phyloP scores from a whole-genome alignment of 2,329 filamentous ascomycete species.

The Fragosphaeria purpurea region DNA sequence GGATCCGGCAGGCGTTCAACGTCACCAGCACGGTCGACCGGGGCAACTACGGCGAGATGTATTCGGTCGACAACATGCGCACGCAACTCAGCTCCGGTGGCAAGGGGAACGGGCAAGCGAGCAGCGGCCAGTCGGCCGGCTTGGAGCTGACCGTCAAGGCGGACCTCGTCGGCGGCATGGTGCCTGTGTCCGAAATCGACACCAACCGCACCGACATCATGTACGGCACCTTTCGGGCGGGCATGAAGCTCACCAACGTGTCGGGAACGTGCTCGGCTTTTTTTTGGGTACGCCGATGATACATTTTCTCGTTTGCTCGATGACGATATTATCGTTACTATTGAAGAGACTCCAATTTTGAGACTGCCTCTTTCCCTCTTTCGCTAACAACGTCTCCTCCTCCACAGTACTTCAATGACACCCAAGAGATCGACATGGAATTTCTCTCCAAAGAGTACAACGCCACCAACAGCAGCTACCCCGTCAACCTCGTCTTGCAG shows the following conservation, averaged over 20 bases:
- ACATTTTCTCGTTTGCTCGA: no score
- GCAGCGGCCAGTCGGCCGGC: constrained; percentile 36
- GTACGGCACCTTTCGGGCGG: constrained; percentile 61
- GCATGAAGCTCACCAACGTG: constrained; percentile 51
- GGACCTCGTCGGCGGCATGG: constrained; percentile 35
- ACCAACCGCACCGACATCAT: constrained; percentile 50
- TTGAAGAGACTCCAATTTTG: no score
- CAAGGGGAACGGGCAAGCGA: constrained; percentile 29
- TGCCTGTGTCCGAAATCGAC: constrained; percentile 56
- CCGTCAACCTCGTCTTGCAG: constrained; percentile 68
- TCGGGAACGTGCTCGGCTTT: constrained; percentile 67
- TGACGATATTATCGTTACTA: no score
- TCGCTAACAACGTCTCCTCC: no score
- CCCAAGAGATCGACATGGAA: constrained; percentile 73
- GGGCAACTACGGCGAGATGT: constrained; percentile 58
- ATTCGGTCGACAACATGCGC: constrained; percentile 45
- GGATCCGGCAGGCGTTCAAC: constrained; percentile 59
- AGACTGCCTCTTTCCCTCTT: no score
- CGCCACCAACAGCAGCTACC: constrained; percentile 36
- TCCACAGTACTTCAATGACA: constrained; percentile 62
- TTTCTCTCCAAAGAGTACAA: constrained; percentile 61
- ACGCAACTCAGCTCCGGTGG: constrained; percentile 29
- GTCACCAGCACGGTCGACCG: constrained; percentile 45
- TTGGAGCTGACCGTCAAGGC: constrained; percentile 47
- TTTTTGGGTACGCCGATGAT: constrained; percentile 52